phyloP scores from a whole-genome alignment of 495 filamentous ascomycete species.

The Neurospora terricola region DNA sequence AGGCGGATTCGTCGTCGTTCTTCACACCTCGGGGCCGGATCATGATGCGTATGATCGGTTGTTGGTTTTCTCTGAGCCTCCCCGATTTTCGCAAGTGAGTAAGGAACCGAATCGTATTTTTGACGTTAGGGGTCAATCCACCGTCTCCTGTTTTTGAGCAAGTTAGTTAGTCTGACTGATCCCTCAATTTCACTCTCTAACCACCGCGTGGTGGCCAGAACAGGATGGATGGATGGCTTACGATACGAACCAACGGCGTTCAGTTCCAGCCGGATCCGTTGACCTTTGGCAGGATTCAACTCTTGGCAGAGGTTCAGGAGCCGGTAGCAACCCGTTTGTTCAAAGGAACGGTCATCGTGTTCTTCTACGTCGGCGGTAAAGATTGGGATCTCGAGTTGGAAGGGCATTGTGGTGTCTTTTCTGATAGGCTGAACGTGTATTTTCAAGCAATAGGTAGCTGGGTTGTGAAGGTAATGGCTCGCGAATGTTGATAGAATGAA shows the following conservation, averaged over 20 bases:
- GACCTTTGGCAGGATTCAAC: not conserved
- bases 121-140: not conserved
- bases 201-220: not conserved
- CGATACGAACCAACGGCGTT: conserved; percentile 32
- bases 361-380: conserved; percentile 22
- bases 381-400: conserved; percentile 30
- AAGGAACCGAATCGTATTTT: not conserved
- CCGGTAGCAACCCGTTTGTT: conserved; percentile 12
- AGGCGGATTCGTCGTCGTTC: not conserved
- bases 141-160: not conserved
- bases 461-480: not conserved
- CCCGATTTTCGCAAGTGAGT: not conserved
- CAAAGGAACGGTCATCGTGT: conserved; percentile 10
- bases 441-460: not conserved
- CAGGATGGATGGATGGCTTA: conserved; percentile 1
- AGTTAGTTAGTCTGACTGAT: not conserved
- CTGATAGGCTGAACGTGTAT: not conserved
- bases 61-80: not conserved
- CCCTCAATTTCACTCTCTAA: not conserved
- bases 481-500: not conserved
- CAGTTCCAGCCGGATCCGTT: conserved; percentile 24
- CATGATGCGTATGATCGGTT: conserved; percentile 27
- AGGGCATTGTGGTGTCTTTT: not conserved
- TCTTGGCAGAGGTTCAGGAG: not conserved
- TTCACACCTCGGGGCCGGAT: conserved; percentile 31